Base-by-base conservation (phyloP, 2,329 filamentous ascomycete genomes). In the Colletotrichum falcatum region DNA sequence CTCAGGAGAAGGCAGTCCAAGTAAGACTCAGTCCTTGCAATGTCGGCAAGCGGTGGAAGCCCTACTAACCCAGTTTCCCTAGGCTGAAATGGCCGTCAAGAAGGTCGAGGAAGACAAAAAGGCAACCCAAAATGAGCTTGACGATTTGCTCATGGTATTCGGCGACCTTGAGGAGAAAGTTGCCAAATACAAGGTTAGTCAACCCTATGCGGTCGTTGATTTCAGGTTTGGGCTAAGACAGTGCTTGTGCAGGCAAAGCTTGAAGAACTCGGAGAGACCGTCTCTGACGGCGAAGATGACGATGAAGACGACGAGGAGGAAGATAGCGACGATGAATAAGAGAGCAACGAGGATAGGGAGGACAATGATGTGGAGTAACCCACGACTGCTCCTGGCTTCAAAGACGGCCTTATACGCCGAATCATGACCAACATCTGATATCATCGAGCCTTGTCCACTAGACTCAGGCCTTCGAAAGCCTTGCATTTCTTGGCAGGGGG, bases 61-160 rank as follows among this genome's bases (percentile, higher is more conserved):
- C 9, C 44, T 28, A 65, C 65, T 58, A 68, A 74, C 30, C 14
- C 18, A 30, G 18, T 28, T 39, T 30, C 42, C 54, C 9, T 61
- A 84, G 81, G 72, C 76, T 54, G 77, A 82, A 62, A 71, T 74
- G 5, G 74, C 78, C 30, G 62, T 80, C 20, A 77, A 80, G 55
- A 81, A 87, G 73, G 90, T 88, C 72, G 88, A 90, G 74, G 86
- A 89, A 70, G 89, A 91, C 68, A 89, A 88, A 65, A 85, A 89
- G 71, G 82, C 87, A 1, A 86, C 87, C 6, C 93, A 95, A 77
- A 86, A 88, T 3, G 93, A 96, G 79, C 84, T 95, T 55, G 93
- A 96, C 74, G 93, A 96, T 78, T 84, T 95, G 64, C 82, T 96
- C 44, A 92, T 95, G 83, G 91, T 96, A 6, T 94, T 95, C 79